phyloP scores from a whole-genome alignment of 2,329 filamentous ascomycete genomes.

The Fusarium protoensiforme region DNA sequence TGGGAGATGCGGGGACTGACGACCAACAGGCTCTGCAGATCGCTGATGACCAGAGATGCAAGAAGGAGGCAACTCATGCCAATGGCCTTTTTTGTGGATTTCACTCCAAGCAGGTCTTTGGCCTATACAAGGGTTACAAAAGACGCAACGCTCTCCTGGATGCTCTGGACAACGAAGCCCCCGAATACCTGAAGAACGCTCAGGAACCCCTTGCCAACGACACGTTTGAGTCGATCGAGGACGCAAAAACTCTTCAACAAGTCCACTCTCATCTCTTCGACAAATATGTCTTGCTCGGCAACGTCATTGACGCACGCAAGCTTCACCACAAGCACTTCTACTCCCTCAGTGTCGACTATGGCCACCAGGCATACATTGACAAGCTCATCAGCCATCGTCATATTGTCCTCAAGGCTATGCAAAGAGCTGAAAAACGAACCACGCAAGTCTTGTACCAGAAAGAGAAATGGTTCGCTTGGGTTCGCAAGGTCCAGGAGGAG shows the following conservation, averaged over 20 bases:
- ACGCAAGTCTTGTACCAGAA: slow-evolving; percentile 37
- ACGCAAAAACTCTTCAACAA: slow-evolving; percentile 21
- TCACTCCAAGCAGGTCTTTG: slow-evolving; percentile 38
- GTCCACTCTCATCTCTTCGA: slow-evolving; percentile 35
- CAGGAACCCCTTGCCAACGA: slow-evolving; percentile 35
- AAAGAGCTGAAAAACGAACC: slow-evolving; percentile 26
- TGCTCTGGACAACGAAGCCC: slow-evolving; percentile 23
- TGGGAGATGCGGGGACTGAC: neutral
- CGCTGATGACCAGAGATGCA: slow-evolving; percentile 65
- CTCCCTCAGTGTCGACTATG: slow-evolving; percentile 37
- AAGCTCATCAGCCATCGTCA: slow-evolving; percentile 39
- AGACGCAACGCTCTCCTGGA: slow-evolving; percentile 40
- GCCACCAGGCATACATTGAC: slow-evolving; percentile 41
- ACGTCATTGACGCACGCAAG: slow-evolving; percentile 42
- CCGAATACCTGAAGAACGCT: slow-evolving; percentile 20
- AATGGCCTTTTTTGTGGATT: slow-evolving; percentile 41
- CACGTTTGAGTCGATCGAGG: slow-evolving; percentile 21
- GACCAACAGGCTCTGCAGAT: slow-evolving; percentile 24
- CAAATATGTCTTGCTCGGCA: slow-evolving; percentile 34
- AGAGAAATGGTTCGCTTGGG: slow-evolving; percentile 41
- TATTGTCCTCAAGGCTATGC: slow-evolving; percentile 27
- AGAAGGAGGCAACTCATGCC: slow-evolving; percentile 56
- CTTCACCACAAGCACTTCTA: slow-evolving; percentile 43
- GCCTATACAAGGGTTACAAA: slow-evolving; percentile 42
- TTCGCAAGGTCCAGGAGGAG: slow-evolving; percentile 36